Evolutionary conservation across 768 basidiomycete genomes (phyloP).

Genomic region (Leccinum variicolor): DNA sequence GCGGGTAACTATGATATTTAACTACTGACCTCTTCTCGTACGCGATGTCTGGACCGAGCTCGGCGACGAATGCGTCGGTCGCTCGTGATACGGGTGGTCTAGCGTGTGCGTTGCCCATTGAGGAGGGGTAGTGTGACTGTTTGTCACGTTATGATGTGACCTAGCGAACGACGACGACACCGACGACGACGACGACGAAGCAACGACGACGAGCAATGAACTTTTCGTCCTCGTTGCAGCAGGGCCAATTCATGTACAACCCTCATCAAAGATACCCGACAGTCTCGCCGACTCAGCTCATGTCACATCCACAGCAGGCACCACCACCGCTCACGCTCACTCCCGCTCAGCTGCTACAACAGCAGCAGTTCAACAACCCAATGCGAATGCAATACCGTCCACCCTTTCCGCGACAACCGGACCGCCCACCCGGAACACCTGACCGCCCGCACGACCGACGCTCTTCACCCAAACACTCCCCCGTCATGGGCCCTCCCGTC

Average conservation of each 20-base stretch:
- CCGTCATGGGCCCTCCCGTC: no score
- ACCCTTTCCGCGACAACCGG: constrained; percentile 19
- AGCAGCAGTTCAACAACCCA: constrained; percentile 27
- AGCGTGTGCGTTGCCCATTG: constrained; percentile 80
- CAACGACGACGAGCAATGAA: constrained; percentile 14
- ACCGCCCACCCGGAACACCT: constrained; percentile 19
- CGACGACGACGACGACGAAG: neutral
- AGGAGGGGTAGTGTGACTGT: constrained; percentile 20
- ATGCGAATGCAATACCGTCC: constrained; percentile 14
- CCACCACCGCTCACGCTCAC: constrained; percentile 28
- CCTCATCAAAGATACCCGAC: neutral
- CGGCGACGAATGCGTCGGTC: constrained; percentile 87
- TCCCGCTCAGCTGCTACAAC: constrained; percentile 35
- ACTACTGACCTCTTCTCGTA: constrained; percentile 91
- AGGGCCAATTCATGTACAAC: constrained; percentile 22
- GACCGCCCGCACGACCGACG: constrained; percentile 15
- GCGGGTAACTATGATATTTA: no score
- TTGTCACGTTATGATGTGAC: constrained; percentile 27
- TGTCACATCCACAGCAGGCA: constrained; percentile 9
- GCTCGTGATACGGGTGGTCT: constrained; percentile 49
- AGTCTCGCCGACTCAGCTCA: constrained; percentile 28
- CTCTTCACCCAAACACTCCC: constrained; percentile 27
- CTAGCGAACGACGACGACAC: neutral
- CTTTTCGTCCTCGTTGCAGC: constrained; percentile 18
- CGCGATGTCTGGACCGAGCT: constrained; percentile 80